These are phyloP conservation scores for Bretschneidera sinensis DNA, from an alignment of 345 rosid genomes.

Conservation along the genomic window DNA sequence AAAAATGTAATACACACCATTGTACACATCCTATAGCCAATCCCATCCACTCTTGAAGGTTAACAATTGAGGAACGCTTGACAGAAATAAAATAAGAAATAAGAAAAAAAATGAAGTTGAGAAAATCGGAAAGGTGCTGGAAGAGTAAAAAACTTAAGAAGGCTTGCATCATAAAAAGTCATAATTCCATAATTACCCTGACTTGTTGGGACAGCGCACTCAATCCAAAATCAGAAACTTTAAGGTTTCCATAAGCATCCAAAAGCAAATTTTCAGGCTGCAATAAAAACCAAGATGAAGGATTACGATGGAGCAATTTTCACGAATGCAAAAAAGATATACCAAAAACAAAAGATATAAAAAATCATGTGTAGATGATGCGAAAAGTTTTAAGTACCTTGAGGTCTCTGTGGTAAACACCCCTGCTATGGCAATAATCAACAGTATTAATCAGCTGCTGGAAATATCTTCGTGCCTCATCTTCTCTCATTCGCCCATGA, in stretches of 20 bases:
- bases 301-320: constrained; percentile 11
- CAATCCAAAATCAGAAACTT: constrained; percentile 95
- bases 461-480: constrained; percentile 82
- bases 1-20: no score
- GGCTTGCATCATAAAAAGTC: not conserved
- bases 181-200: constrained; percentile 50
- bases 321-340: no score
- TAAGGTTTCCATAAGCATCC: constrained; percentile 84
- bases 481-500: constrained; percentile 88
- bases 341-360: not conserved
- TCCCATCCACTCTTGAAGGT: not conserved
- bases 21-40: not conserved
- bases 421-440: constrained; percentile 97
- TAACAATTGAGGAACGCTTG: no score
- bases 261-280: constrained; percentile 92
- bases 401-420: constrained; percentile 94
- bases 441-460: constrained; percentile 95
- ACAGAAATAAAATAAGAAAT: not conserved
- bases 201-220: constrained; percentile 96
- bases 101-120: not conserved
- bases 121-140: not conserved
- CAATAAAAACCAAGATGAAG: constrained; percentile 19
- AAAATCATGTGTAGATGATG: not conserved
- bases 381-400: constrained; percentile 45
- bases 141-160: not conserved